Evolutionary conservation across 176 grass and related monocot species (phyloP).

Genomic region (Musa schizocarpa): DNA sequence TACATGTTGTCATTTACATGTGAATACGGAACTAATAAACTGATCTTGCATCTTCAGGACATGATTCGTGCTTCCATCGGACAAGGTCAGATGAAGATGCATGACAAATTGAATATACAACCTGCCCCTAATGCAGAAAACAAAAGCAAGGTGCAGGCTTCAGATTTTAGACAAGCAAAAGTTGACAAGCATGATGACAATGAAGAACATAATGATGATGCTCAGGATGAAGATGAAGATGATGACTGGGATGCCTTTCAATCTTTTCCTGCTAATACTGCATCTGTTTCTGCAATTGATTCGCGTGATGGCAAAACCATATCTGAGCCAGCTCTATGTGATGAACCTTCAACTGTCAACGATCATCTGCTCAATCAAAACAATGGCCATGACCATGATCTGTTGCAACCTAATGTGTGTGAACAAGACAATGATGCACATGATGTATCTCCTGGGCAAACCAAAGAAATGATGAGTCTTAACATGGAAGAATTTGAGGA

Average conservation of each 20-base stretch:
- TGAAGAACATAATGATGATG: constrained; percentile 32
- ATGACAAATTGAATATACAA: constrained; percentile 25
- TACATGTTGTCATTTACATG: constrained; percentile 1
- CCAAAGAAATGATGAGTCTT: constrained; percentile 10
- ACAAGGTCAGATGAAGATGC: constrained; percentile 41
- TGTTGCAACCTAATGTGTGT: constrained; percentile 16
- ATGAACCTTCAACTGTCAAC: constrained; percentile 17
- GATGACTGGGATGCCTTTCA: constrained; percentile 92
- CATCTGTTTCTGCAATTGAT: not conserved
- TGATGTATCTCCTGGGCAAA: not conserved
- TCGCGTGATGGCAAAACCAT: constrained; percentile 25
- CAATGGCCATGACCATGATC: constrained; percentile 20
- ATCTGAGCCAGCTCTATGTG: constrained; percentile 20
- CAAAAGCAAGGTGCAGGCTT: constrained; percentile 22
- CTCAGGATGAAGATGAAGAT: constrained; percentile 44
- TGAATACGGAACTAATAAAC: not conserved
- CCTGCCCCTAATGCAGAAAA: constrained; percentile 29
- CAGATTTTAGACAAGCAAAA: constrained; percentile 22
- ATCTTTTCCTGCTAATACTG: constrained; percentile 46
- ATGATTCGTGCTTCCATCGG: constrained; percentile 79
- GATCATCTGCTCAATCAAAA: constrained; percentile 3
- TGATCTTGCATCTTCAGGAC: constrained; percentile 43
- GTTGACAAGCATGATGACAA: constrained; percentile 16
- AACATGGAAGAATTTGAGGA: constrained; percentile 19
- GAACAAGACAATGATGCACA: constrained; percentile 5